Base-by-base conservation (phyloP, 1,139 yeast species). In the Yamadazyma blattariae region DNA sequence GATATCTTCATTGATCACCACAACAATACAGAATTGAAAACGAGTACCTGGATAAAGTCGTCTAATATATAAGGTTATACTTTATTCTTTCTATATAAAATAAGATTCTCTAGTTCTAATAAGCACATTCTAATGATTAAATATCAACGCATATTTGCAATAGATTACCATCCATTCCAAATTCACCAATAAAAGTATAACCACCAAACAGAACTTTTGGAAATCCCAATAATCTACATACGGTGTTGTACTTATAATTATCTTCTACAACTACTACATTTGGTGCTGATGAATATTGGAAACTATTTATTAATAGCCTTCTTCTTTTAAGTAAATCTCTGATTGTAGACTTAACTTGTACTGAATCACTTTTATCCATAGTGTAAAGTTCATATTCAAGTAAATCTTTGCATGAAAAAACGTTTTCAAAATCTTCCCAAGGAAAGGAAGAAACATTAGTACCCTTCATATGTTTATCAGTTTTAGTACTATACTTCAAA, bases 201-300 rank as follows among this genome's bases (percentile, higher is more conserved):
- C 27, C 30, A 6, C 21, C 29, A 5, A 23, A 4, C 7, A 18
- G 24, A 5, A 42, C 10, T n/a, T 13, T n/a, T 3, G 46, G 46
- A 7, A 38, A 32, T 19, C 44, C 46, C 5, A 38, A 17, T 20
- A 42, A 24, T 13, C 35, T 23, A 6, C 29, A 25, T 7, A 40
- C 37, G 4, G 17, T 17, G 5, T 21, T 19, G 18, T 17, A 18
- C 26, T 29, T 17, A 8, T 9, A 6, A 2, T 22, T 9, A 3
- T 18, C 7, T 20, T 30, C 18, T 12, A 33, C 27, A 7, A 44
- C 27, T 8, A 42, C 21, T 9, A 44, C 33, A 7, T 44, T 32
- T 4, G 47, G 46, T 3, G 43, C 40, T 9, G 7, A 11, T 8
- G 25, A 5, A 2, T 43, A 45, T 30, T 42, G 47, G 17, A 44